Conservation (phyloP, 2,329 filamentous ascomycete species). For the Penicillium polonicum region DNA sequence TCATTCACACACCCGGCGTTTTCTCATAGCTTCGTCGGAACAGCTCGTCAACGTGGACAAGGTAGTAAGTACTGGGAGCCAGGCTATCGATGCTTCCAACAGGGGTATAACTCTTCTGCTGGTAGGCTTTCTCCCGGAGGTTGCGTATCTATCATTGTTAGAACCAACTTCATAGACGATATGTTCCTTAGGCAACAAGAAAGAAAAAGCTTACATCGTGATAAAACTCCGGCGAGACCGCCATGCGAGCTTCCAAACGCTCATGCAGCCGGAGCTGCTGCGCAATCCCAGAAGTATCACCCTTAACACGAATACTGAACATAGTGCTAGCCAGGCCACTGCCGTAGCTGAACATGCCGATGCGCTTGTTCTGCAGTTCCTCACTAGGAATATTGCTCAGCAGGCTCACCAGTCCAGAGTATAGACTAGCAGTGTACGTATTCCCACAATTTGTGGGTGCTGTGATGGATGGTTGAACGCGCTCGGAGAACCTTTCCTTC, state of each 20-base stretch:
- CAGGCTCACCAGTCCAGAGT: background rate
- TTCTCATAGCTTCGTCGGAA: background rate
- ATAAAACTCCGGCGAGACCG: background rate
- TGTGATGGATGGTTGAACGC: background rate
- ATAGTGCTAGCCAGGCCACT: background rate
- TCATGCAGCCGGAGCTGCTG: background rate
- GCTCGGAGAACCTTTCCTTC: background rate
- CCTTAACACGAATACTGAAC: background rate
- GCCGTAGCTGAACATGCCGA: background rate
- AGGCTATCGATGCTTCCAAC: background rate
- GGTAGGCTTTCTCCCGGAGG: background rate
- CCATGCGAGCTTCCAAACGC: background rate
- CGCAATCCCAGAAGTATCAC: background rate
- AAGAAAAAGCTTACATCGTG: background rate
- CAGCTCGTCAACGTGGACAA: background rate
- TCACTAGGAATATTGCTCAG: background rate
- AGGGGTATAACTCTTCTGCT: background rate
- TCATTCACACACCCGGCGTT: background rate
- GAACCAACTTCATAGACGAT: background rate
- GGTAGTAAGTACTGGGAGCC: background rate
- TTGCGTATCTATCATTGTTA: background rate
- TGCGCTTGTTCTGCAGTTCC: background rate
- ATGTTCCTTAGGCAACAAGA: background rate
- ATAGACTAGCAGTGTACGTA: background rate
- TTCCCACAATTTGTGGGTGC: background rate